These are phyloP conservation scores for Albatrellus ellisii DNA, from an alignment of 768 basidiomycete genomes.

Conservation along the genomic window DNA sequence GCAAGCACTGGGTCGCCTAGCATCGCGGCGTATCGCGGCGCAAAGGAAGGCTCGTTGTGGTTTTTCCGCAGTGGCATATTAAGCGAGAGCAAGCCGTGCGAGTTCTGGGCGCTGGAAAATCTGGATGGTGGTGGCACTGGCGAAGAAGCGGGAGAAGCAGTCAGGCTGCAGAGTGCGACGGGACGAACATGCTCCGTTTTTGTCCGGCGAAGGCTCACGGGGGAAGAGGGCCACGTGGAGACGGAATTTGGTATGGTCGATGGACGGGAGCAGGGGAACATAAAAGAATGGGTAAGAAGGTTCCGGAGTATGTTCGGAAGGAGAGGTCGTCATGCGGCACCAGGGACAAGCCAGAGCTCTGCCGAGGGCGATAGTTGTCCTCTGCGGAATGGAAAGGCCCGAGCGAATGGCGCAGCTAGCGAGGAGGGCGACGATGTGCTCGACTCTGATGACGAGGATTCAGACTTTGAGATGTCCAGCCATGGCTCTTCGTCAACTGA, in stretches of 20 bases:
- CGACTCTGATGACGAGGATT: constrained; percentile 12
- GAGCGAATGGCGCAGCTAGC: no score
- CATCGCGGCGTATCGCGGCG: constrained; percentile 56
- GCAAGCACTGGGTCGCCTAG: constrained; percentile 23
- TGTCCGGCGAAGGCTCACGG: constrained; percentile 21
- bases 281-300: constrained; percentile 50
- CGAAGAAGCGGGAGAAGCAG: constrained; percentile 29
- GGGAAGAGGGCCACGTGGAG: constrained; percentile 35
- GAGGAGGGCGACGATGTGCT: constrained; percentile 6
- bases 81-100: constrained; percentile 67
- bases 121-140: constrained; percentile 33
- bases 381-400: background rate
- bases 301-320: constrained; percentile 45
- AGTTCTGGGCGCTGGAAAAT: constrained; percentile 57
- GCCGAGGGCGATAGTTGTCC: constrained; percentile 3
- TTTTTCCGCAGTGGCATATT: constrained; percentile 56
- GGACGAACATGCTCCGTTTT: constrained; percentile 58
- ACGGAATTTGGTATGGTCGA: constrained; percentile 65
- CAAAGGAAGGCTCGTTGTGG: constrained; percentile 61
- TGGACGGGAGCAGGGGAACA: constrained; percentile 49
- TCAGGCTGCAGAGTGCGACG: constrained; percentile 42
- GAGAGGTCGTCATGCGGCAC: no score
- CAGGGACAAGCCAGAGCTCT: constrained; percentile 1
- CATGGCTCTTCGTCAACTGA: constrained; percentile 9
- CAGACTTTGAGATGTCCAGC: constrained; percentile 6